Percentiles rank a stretch among this genome's conserved stretches.
These are phyloP conservation scores for Cercophora scortea DNA, from an alignment of 495 filamentous ascomycete species.

Conservation along the genomic window DNA sequence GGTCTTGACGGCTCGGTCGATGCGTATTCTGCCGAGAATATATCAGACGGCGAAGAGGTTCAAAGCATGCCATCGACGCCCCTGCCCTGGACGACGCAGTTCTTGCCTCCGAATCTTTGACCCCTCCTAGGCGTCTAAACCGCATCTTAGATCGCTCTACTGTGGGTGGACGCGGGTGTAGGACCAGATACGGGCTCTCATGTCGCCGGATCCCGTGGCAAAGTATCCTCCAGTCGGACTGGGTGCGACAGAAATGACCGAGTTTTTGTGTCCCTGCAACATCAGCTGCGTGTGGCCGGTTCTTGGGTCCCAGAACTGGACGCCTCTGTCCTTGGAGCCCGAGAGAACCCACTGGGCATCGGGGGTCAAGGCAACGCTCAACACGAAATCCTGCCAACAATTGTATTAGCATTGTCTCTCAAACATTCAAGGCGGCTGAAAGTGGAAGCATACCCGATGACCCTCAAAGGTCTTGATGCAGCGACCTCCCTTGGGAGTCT, in stretches of 20 bases:
- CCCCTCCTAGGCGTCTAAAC: no score
- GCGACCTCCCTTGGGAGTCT: conserved; percentile 63
- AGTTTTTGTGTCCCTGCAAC: conserved; percentile 91
- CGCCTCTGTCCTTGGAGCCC: conserved; percentile 82
- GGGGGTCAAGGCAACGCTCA: conserved; percentile 80
- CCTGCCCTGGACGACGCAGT: no score
- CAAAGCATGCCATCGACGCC: no score
- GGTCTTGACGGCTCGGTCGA: no score
- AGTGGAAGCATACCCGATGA: conserved; percentile 59
- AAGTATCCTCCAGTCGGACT: conserved; percentile 74
- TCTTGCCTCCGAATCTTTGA: no score
- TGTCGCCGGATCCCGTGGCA: conserved; percentile 84
- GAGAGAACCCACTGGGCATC: conserved; percentile 87
- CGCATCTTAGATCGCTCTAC: neutral
- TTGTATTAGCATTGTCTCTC: conserved; percentile 4
- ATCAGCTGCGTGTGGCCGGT: conserved; percentile 85
- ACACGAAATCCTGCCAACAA: conserved; percentile 68
- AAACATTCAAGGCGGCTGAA: neutral
- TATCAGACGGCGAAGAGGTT: no score
- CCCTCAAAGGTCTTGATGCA: conserved; percentile 87
- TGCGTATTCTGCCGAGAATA: no score
- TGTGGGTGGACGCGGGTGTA: conserved; percentile 35
- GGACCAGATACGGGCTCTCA: conserved; percentile 86
- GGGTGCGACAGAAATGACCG: conserved; percentile 82
- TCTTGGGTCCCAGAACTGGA: conserved; percentile 88